Conservation (phyloP, 768 basidiomycete species). For the Gautieria morchelliformis region DNA sequence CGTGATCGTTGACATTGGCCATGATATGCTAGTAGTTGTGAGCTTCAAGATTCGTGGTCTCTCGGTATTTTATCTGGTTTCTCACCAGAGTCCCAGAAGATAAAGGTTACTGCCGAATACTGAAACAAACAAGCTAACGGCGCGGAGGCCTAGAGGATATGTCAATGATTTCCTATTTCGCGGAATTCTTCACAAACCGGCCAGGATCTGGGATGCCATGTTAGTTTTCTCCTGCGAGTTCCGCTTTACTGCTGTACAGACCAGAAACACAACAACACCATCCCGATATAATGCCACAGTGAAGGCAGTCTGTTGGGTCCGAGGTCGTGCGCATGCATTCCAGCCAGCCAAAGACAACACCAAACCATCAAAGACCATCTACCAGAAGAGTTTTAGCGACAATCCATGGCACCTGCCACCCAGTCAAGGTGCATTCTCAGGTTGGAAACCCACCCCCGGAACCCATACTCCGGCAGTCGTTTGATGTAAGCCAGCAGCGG, state of each 20-base stretch:
- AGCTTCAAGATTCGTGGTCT: no score
- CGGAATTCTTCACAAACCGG: not conserved
- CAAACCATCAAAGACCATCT: constrained; percentile 7
- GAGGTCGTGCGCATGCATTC: constrained; percentile 5
- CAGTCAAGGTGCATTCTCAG: not conserved
- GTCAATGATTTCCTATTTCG: no score
- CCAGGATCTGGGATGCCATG: not conserved
- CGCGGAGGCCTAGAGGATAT: not conserved
- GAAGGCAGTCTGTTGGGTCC: not conserved
- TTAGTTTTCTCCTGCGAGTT: not conserved
- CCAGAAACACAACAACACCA: constrained; percentile 4
- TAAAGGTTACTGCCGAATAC: not conserved
- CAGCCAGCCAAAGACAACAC: constrained; percentile 3
- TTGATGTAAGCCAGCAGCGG: no score
- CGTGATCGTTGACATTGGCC: not conserved
- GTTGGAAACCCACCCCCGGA: not conserved
- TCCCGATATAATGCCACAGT: constrained; percentile 2
- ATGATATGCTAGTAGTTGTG: not conserved
- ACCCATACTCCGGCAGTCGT: constrained; percentile 6
- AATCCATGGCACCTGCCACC: not conserved
- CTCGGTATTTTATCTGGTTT: no score
- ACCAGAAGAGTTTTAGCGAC: not conserved
- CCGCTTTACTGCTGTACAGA: not conserved
- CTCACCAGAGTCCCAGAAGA: not conserved
- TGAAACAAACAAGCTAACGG: not conserved